These are phyloP conservation scores for Sporormia fimetaria DNA, from an alignment of 495 filamentous ascomycete genomes.

Conservation along the genomic window DNA sequence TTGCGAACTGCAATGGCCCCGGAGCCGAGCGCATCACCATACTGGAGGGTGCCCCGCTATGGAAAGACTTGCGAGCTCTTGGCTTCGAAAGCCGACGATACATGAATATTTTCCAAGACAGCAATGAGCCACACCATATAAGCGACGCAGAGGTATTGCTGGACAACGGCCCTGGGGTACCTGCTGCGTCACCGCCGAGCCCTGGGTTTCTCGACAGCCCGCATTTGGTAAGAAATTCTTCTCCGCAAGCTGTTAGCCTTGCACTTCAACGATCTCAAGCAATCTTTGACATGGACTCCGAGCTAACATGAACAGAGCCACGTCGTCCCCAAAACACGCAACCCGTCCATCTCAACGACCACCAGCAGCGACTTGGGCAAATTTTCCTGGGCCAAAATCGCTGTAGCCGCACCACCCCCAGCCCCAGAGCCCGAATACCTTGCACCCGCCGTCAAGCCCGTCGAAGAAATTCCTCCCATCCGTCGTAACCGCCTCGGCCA, in stretches of 20 bases:
- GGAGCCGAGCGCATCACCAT: conserved; percentile 52
- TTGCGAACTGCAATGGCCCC: conserved; percentile 53
- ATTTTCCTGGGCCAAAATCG: conserved; percentile 16
- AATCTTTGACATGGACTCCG: no score
- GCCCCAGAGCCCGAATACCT: conserved; percentile 4
- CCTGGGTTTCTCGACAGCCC: no score
- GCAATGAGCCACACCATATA: conserved; percentile 32
- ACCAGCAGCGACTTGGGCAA: conserved; percentile 3
- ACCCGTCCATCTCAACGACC: conserved; percentile 1
- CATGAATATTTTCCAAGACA: conserved; percentile 52
- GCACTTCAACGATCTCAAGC: no score
- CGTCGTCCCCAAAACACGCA: conserved; percentile 6
- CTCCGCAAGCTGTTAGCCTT: no score
- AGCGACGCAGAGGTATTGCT: no score
- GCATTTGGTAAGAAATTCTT: no score
- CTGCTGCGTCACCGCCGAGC: no score
- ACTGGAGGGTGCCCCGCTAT: conserved; percentile 62
- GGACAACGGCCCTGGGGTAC: no score
- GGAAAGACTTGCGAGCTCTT: conserved; percentile 47
- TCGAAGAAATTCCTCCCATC: conserved; percentile 26
- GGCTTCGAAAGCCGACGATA: conserved; percentile 51
- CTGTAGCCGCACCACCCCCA: conserved; percentile 15
- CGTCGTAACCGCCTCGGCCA: conserved; percentile 66
- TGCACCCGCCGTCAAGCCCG: conserved; percentile 7
- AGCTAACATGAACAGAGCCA: no score